These are phyloP conservation scores for Pleurotus sapidus DNA, from an alignment of 768 basidiomycete genomes.

Conservation along the genomic window DNA sequence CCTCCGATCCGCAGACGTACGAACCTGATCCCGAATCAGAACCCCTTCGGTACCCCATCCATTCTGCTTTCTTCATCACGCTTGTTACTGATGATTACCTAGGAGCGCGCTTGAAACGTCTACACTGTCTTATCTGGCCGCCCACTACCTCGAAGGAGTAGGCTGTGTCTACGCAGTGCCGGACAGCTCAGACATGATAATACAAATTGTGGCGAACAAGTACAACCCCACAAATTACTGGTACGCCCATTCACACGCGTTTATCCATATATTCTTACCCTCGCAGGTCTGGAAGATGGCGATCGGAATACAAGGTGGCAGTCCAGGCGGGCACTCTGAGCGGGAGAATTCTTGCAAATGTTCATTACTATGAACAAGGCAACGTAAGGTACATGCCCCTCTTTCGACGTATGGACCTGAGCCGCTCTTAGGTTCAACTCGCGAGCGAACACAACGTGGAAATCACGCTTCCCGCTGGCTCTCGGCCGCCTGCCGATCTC, in stretches of 20 bases:
- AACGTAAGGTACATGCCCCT: conserved; percentile 52
- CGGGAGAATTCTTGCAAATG: conserved; percentile 78
- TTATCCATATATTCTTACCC: not conserved
- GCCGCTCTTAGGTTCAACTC: conserved; percentile 74
- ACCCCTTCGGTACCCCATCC: conserved; percentile 61
- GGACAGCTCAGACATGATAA: conserved; percentile 45
- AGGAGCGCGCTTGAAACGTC: conserved; percentile 74
- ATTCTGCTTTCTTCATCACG: no score
- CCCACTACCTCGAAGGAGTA: conserved; percentile 85
- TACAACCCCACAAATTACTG: conserved; percentile 95
- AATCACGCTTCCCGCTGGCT: conserved; percentile 59
- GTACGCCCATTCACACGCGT: conserved; percentile 35
- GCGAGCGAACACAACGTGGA: conserved; percentile 68
- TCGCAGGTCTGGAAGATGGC: conserved; percentile 90
- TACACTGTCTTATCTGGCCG: conserved; percentile 61
- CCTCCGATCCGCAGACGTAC: conserved; percentile 65
- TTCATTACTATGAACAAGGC: conserved; percentile 98
- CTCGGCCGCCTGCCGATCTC: conserved; percentile 46
- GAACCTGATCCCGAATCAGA: conserved; percentile 67
- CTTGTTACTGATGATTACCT: not conserved
- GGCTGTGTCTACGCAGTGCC: conserved; percentile 64
- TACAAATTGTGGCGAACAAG: conserved; percentile 93
- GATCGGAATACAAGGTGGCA: conserved; percentile 81
- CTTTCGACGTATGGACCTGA: not conserved
- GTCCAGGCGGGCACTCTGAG: conserved; percentile 55